These are phyloP conservation scores for Ailanthus altissimus DNA, from an alignment of 345 rosid genomes.

Conservation along the genomic window DNA sequence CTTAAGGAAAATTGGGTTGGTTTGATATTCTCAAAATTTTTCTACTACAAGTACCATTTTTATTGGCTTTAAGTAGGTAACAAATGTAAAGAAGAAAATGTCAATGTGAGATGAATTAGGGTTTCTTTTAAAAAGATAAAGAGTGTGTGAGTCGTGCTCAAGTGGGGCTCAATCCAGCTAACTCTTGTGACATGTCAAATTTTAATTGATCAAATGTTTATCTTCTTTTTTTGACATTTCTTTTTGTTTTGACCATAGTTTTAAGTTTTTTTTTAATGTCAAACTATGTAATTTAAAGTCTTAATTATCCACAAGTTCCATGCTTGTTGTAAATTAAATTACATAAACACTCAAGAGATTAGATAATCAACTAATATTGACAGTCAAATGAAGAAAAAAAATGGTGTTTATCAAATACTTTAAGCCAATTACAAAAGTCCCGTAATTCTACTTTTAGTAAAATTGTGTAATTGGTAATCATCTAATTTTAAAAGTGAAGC, in stretches of 20 bases:
- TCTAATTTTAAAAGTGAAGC: too few species aligned
- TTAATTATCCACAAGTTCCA: not conserved
- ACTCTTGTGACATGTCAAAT: slow-evolving; percentile 22
- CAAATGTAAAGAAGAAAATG: slow-evolving; percentile 6
- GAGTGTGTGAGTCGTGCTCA: slow-evolving; percentile 11
- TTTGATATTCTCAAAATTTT: slow-evolving; percentile 8
- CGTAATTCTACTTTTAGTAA: not conserved
- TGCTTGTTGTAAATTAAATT: not conserved
- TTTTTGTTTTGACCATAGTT: slow-evolving; percentile 14
- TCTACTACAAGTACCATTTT: slow-evolving; percentile 7
- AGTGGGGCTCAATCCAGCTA: slow-evolving; percentile 25
- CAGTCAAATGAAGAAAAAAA: too few species aligned
- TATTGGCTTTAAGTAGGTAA: slow-evolving; percentile 23
- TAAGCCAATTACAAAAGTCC: not conserved
- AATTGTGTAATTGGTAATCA: not conserved
- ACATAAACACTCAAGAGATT: too few species aligned
- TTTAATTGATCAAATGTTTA: slow-evolving; percentile 8
- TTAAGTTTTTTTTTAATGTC: too few species aligned
- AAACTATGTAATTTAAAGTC: too few species aligned
- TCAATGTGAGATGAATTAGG: slow-evolving; percentile 26
- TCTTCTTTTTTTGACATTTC: slow-evolving; percentile 29
- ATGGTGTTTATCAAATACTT: too few species aligned
- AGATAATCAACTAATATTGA: too few species aligned
- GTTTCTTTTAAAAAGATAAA: slow-evolving; percentile 18
- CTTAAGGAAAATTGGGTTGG: slow-evolving; percentile 1